These are phyloP conservation scores for Zygotorulaspora danielsina DNA, from an alignment of 805 yeast genomes.

Conservation along the genomic window DNA sequence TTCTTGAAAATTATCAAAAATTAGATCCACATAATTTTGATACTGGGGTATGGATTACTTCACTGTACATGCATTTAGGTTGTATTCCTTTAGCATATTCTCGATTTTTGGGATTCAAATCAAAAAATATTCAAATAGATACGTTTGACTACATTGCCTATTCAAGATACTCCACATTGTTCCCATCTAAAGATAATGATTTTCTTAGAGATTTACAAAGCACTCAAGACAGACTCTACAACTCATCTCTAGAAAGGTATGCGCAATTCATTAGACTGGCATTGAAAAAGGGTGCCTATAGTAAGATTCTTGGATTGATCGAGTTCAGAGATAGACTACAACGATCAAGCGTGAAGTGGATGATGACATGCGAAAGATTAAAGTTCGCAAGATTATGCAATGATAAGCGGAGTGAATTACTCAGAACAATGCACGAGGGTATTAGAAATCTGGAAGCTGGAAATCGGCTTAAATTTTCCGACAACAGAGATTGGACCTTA, in stretches of 20 bases:
- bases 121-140: slow-evolving; percentile 76
- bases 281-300: slow-evolving; percentile 55
- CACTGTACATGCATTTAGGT: slow-evolving; percentile 57
- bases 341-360: slow-evolving; percentile 46
- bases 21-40: slow-evolving; percentile 71
- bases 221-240: slow-evolving; percentile 46
- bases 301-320: slow-evolving; percentile 63
- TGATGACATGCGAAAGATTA: slow-evolving; percentile 22
- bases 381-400: slow-evolving; percentile 32
- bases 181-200: slow-evolving; percentile 41
- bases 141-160: slow-evolving; percentile 53
- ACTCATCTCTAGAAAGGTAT: slow-evolving; percentile 47
- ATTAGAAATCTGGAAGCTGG: slow-evolving; percentile 35
- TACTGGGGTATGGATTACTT: slow-evolving; percentile 64
- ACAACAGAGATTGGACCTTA: slow-evolving; percentile 30
- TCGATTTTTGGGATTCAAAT: slow-evolving; percentile 52
- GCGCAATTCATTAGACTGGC: slow-evolving; percentile 49
- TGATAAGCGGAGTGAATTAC: slow-evolving; percentile 24
- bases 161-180: slow-evolving; percentile 44
- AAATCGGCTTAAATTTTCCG: slow-evolving; percentile 12
- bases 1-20: slow-evolving; percentile 53
- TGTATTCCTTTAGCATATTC: slow-evolving; percentile 45
- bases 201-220: slow-evolving; percentile 31
- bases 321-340: slow-evolving; percentile 52
- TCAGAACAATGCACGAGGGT: slow-evolving; percentile 20